Percentiles rank a stretch among this genome's conserved stretches.
These are phyloP conservation scores for Tulasnella sp. DNA, from an alignment of 768 basidiomycete species.

Conservation along the genomic window DNA sequence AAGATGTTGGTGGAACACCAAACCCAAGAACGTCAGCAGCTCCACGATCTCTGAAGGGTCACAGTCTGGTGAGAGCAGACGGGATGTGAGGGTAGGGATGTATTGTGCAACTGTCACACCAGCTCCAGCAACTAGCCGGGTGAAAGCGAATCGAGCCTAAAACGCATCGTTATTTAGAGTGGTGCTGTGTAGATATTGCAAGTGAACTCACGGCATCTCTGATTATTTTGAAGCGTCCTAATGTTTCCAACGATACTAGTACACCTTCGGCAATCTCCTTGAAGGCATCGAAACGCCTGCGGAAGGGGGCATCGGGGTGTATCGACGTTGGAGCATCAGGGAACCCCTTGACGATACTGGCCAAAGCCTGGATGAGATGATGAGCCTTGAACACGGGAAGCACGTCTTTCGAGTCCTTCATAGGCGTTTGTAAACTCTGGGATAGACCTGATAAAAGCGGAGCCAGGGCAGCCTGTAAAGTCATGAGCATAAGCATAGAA, in stretches of 20 bases:
- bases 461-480: slow-evolving; percentile 54
- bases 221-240: slow-evolving; percentile 78
- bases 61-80: slow-evolving; percentile 73
- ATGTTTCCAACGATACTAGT: slow-evolving; percentile 72
- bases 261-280: slow-evolving; percentile 77
- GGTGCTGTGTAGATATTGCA: background rate
- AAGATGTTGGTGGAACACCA: slow-evolving; percentile 63
- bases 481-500: background rate
- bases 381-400: slow-evolving; percentile 79
- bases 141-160: slow-evolving; percentile 87
- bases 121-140: slow-evolving; percentile 80
- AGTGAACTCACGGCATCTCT: slow-evolving; percentile 70
- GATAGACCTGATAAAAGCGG: slow-evolving; percentile 70
- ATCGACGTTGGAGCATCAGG: slow-evolving; percentile 58
- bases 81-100: slow-evolving; percentile 80
- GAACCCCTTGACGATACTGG: slow-evolving; percentile 92
- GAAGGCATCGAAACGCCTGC: slow-evolving; percentile 64
- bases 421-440: slow-evolving; percentile 39
- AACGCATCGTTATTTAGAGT: background rate
- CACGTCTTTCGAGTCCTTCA: slow-evolving; percentile 51
- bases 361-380: slow-evolving; percentile 88
- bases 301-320: slow-evolving; percentile 37
- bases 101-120: slow-evolving; percentile 77
- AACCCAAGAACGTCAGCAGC: slow-evolving; percentile 88
- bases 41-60: slow-evolving; percentile 88